phyloP scores from a whole-genome alignment of 78 protist genomes.

The Creolimax fragrantissima region DNA sequence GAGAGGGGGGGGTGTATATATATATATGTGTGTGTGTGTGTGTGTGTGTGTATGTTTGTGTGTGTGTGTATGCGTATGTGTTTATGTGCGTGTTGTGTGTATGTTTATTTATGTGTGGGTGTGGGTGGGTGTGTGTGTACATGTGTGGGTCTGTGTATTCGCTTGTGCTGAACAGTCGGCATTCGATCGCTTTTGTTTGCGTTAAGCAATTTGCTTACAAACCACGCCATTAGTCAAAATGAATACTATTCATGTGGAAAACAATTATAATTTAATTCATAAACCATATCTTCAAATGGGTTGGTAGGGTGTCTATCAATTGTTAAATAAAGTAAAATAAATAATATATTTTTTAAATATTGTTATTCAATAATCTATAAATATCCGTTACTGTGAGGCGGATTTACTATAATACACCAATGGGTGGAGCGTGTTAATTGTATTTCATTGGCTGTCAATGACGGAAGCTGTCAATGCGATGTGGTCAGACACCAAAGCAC shows the following conservation, averaged over 20 bases:
- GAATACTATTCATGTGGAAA: background rate
- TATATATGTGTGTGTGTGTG: background rate
- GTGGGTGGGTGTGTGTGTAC: background rate
- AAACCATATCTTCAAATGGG: background rate
- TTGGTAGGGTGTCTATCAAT: background rate
- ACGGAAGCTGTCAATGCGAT: too few species aligned
- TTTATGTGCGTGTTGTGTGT: background rate
- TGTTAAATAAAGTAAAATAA: background rate
- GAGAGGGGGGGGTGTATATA: background rate
- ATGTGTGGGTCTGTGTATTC: slow-evolving; percentile 7
- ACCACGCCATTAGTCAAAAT: background rate
- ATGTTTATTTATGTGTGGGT: slow-evolving; percentile 11
- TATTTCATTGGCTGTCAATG: too few species aligned
- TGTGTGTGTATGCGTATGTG: background rate
- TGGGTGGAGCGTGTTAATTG: too few species aligned
- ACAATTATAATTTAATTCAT: background rate
- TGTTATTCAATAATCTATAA: background rate
- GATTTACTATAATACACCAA: too few species aligned
- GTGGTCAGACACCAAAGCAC: too few species aligned
- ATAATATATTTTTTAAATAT: background rate
- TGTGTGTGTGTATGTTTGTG: background rate
- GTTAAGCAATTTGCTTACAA: background rate
- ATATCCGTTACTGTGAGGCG: too few species aligned
- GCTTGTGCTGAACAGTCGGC: background rate
- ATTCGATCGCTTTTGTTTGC: background rate